Conservation (phyloP, 2,329 filamentous ascomycete genomes). For the Cryphonectria carpinicola region DNA sequence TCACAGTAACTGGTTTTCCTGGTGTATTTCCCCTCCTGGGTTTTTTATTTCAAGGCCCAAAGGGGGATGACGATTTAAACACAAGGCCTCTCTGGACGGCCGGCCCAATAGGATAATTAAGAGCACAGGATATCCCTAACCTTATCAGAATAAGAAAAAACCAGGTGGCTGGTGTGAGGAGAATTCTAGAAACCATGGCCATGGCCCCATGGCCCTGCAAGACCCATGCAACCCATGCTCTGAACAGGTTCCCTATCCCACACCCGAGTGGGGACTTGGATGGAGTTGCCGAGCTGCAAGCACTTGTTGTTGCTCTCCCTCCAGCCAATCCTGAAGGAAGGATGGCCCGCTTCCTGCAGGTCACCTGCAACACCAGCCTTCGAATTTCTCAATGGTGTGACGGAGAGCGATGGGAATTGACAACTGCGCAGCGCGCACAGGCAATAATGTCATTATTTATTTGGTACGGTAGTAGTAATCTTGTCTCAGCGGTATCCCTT, state of each 20-base stretch:
- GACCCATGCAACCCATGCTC: not conserved
- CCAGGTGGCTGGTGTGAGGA: not conserved
- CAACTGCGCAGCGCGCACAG: not conserved
- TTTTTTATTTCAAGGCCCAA: not conserved
- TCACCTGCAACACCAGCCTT: constrained; percentile 17
- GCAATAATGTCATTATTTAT: constrained; percentile 2
- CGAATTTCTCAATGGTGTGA: constrained; percentile 7
- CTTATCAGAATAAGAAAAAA: not conserved
- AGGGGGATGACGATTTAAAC: not conserved
- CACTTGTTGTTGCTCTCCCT: not conserved
- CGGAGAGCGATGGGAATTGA: not conserved
- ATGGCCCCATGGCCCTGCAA: not conserved
- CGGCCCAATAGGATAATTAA: not conserved
- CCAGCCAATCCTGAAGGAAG: constrained; percentile 14
- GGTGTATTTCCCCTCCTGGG: not conserved
- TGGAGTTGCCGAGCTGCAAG: constrained; percentile 8
- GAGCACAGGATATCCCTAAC: not conserved
- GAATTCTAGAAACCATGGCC: constrained; percentile 4
- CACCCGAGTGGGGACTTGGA: not conserved
- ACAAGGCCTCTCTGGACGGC: not conserved
- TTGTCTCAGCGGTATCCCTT: constrained; percentile 1
- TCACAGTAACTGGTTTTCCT: not conserved
- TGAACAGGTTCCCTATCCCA: not conserved
- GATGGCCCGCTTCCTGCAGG: constrained; percentile 16
- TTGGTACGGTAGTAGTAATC: not conserved